phyloP scores from a whole-genome alignment of 1,139 yeast genomes.

The Geotrichum cucujoidarum region DNA sequence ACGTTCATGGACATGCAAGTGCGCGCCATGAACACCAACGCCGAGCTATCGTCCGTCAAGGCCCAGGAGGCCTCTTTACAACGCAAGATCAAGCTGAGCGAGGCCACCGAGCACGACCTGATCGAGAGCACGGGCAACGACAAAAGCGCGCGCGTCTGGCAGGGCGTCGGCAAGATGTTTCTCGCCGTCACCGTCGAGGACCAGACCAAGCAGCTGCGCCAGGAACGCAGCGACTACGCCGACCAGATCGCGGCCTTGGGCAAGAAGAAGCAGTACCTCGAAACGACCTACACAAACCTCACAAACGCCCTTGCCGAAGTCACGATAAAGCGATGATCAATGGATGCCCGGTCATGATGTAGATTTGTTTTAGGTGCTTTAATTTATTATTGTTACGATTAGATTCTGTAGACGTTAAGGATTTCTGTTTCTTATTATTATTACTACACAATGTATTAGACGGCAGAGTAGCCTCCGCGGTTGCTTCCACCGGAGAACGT shows the following conservation, averaged over 20 bases:
- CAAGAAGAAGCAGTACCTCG: slow-evolving; percentile 67
- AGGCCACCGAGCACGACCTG: slow-evolving; percentile 54
- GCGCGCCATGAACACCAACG: slow-evolving; percentile 42
- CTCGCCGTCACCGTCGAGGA: slow-evolving; percentile 38
- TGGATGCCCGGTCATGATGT: too few species aligned
- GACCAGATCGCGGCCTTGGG: slow-evolving; percentile 58
- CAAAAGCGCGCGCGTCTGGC: slow-evolving; percentile 57
- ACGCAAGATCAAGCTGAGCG: slow-evolving; percentile 55
- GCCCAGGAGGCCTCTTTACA: slow-evolving; percentile 54
- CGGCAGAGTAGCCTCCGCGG: slow-evolving; percentile 91
- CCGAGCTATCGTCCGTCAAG: slow-evolving; percentile 60
- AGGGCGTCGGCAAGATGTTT: slow-evolving; percentile 73
- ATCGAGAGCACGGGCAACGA: slow-evolving; percentile 39
- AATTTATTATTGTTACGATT: too few species aligned
- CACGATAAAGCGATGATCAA: slow-evolving; percentile 8
- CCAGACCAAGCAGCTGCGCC: slow-evolving; percentile 47
- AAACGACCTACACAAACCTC: slow-evolving; percentile 73
- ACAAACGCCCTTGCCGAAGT: slow-evolving; percentile 56
- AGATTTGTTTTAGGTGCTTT: too few species aligned
- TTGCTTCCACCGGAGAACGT: slow-evolving; percentile 71
- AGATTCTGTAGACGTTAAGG: slow-evolving; percentile 11
- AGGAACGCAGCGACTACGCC: slow-evolving; percentile 50
- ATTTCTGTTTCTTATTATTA: neutral
- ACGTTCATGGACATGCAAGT: slow-evolving; percentile 56
- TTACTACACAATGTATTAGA: slow-evolving; percentile 38